These are phyloP conservation scores for Beauveria pseudobassiana DNA, from an alignment of 2,329 filamentous ascomycete species.

Conservation along the genomic window DNA sequence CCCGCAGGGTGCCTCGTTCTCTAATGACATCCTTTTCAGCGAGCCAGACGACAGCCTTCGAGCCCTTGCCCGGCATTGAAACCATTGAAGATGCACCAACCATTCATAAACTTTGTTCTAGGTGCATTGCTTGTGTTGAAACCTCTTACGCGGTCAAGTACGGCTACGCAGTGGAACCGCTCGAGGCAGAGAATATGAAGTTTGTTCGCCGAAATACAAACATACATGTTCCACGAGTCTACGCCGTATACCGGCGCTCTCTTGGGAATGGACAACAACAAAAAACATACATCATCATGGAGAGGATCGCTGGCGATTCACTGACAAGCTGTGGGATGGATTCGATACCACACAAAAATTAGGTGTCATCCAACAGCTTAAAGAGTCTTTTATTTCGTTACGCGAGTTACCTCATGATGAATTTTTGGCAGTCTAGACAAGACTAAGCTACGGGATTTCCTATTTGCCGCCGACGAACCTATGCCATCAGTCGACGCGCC, in stretches of 20 bases:
- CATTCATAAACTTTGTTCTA: constrained; percentile 2
- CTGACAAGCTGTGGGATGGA: constrained; percentile 12
- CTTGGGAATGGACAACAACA: not conserved
- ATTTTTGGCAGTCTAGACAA: constrained; percentile 13
- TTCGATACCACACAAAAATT: not conserved
- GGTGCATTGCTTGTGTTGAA: constrained; percentile 6
- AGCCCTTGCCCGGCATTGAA: constrained; percentile 11
- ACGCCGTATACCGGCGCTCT: constrained; percentile 9
- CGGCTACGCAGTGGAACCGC: constrained; percentile 7
- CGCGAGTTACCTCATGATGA: constrained; percentile 8
- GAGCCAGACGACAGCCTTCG: constrained; percentile 4
- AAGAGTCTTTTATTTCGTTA: constrained; percentile 6
- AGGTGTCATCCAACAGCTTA: constrained; percentile 1
- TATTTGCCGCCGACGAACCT: constrained; percentile 11
- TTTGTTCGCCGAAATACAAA: constrained; percentile 5
- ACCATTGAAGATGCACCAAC: constrained; percentile 9
- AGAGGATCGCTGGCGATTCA: constrained; percentile 7
- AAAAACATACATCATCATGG: constrained; percentile 15
- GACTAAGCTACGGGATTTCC: constrained; percentile 10
- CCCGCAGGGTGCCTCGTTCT: not conserved
- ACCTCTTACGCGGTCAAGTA: constrained; percentile 11
- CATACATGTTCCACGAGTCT: constrained; percentile 12
- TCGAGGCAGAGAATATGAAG: constrained; percentile 12
- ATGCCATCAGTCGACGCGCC: not conserved
- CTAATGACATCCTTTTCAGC: constrained; percentile 6